Base-by-base conservation (phyloP, 768 basidiomycete genomes). In the Suillus ampliporus region DNA sequence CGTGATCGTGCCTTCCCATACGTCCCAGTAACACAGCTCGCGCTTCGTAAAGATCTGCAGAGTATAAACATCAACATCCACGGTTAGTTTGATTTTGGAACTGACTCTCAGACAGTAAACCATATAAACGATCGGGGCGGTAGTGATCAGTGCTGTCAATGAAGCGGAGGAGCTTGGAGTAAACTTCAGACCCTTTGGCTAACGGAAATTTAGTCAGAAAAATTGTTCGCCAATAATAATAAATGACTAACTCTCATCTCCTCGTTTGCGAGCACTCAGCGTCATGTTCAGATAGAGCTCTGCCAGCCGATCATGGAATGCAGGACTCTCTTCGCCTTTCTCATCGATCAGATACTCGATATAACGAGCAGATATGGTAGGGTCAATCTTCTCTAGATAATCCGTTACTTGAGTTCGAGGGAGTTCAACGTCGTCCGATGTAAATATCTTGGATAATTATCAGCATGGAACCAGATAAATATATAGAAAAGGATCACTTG, bases 401-500 rank as follows among this genome's bases (percentile, higher is more conserved):
- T 89, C 83, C 13, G 89, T 87, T 4, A 97, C 94, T 0, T 81
- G 82, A 37, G 84, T 80, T 3, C 89, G 85, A 23, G 97, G 95
- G 19, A 99, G 83, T 62, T 97, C 95, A 8, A 91, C 91, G 62
- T 98, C 95, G 70, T 98, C 97, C 0, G 96, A 95, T 3, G 90
- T 94, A 71, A 99, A 99, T 46, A 99, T 94, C 95, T 97, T 11
- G 23, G 4, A 41, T 44, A 19, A 50, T 6, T 4, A 43, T 15
- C 58, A 26, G 21, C 48, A 43, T 28, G 1, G 31, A 28, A 13
- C 15, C 46, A 7, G 43, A 50, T 38, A 8, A 5, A 8, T 53
- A 31, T 40, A 62, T 10, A 0, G 23, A 60, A 72, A 38, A n/a
- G 17, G 50, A 64, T 19, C 66, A 89, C 96, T 79, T 95, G 83